A percentile compares a stretch with the other conserved stretches of the same genome.
Evolutionary conservation across 1,284 basidiomycete genomes (phyloP).

Genomic region (Amylostereum areolatum): DNA sequence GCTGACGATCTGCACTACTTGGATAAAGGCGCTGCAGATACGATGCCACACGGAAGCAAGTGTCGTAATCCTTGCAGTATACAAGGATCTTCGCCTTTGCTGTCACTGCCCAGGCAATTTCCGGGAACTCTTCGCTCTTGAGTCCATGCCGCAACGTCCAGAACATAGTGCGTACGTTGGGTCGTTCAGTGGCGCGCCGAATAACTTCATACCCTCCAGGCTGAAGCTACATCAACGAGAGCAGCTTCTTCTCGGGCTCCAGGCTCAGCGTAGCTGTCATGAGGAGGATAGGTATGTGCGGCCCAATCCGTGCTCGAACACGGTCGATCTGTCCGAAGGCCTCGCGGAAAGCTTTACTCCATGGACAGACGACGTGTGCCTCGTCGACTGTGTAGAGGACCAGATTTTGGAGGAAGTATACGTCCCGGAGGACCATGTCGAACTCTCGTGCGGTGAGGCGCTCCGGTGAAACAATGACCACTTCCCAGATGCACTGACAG

Average conservation of each 20-base stretch:
- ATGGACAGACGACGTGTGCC: constrained; percentile 20
- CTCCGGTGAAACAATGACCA: constrained; percentile 10
- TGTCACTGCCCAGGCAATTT: constrained; percentile 22
- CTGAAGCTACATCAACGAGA: constrained; percentile 15
- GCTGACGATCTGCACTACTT: not conserved
- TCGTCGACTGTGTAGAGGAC: constrained; percentile 21
- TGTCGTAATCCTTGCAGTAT: constrained; percentile 13
- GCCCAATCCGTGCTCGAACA: constrained; percentile 13
- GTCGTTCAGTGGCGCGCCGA: constrained; percentile 18
- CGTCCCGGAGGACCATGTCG: constrained; percentile 12
- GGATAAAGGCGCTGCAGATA: not conserved
- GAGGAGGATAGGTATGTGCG: constrained; percentile 15
- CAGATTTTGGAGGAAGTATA: constrained; percentile 14
- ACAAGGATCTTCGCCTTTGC: constrained; percentile 18
- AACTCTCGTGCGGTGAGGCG: no score
- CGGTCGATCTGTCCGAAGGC: constrained; percentile 15
- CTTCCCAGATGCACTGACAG: not conserved
- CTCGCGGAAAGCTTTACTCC: constrained; percentile 20
- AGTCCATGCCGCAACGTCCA: constrained; percentile 15
- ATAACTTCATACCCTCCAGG: constrained; percentile 14
- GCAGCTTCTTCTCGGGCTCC: constrained; percentile 10
- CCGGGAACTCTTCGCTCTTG: constrained; percentile 15
- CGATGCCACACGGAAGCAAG: not conserved
- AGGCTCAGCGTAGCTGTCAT: constrained; percentile 21
- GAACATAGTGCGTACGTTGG: constrained; percentile 21